These are phyloP conservation scores for Xylariaceae sp. DNA, from an alignment of 2,329 filamentous ascomycete genomes.

Conservation along the genomic window DNA sequence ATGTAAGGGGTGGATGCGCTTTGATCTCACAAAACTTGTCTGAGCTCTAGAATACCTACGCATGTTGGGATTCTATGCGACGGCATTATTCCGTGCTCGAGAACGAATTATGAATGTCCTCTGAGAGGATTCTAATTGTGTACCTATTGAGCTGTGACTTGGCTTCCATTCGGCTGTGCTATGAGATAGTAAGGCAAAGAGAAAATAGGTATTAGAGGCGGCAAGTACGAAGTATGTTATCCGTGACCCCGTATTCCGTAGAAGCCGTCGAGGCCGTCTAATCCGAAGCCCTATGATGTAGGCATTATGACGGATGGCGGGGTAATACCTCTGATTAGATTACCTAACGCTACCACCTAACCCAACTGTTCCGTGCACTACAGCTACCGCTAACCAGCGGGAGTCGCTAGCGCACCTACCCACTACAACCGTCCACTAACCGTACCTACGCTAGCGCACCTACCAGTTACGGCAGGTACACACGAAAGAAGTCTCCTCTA, in stretches of 20 bases:
- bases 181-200: not conserved
- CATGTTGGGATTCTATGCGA: not conserved
- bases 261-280: not conserved
- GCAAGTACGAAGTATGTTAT: no score
- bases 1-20: not conserved
- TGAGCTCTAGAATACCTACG: conserved; percentile 7
- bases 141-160: not conserved
- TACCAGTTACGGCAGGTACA: not conserved
- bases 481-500: not conserved
- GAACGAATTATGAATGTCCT: not conserved
- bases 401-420: not conserved
- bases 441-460: not conserved
- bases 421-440: not conserved
- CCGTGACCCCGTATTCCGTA: no score
- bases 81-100: not conserved
- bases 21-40: not conserved
- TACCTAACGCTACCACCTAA: not conserved
- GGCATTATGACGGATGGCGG: not conserved
- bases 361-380: not conserved
- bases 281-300: not conserved
- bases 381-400: not conserved
- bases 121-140: not conserved
- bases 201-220: no score
- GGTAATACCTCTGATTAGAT: not conserved
- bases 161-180: not conserved